Evolutionary conservation across 129 eudicot species (phyloP), one percentile per base, ranked within the genome.

Genomic region (Calendula officinalis): DNA sequence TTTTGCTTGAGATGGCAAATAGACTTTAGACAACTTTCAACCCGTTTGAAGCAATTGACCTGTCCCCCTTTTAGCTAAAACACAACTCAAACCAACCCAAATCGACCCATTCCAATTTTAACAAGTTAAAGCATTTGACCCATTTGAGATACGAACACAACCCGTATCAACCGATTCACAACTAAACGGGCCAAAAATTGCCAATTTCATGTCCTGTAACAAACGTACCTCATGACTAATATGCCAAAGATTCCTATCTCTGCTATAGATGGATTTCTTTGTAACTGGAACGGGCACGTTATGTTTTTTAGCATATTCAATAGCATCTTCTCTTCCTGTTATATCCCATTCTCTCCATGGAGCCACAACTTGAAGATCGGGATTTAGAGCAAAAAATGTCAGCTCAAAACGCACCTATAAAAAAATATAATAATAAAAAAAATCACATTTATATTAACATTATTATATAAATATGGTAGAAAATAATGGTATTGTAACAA

Each of bases 291-390:
- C 96, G 5, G 96, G 95, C 36, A 91, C 89, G 57, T 87, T 85
- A 48, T 91, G 98, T 78, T 88, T 91, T 67, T 80, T 84, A 22
- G 98, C 96, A 70, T 91, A 91, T 48, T 91, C 98, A 45, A 91
- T 91, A n/a, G 98, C 98, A 81, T 91, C 98, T 78, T 88, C 98
- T 71, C 96, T 78, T 46, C 98, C 98, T 7, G 74, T 80, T 66
- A 91, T 91, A 15, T 91, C 96, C 98, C 98, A 91, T 76, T 91
- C 98, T 66, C 98, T 91, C 98, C 98, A 91, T 56, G 98, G 98
- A 70, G 96, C 98, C 67, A 91, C 98, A 53, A 91, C 98, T 74
- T 80, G 85, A 61, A 91, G 96, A 59, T 85, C 96, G 17, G 98
- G 98, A 74, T 91, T 91, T n/a, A 91, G 81, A 63, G 98, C 83